These are phyloP conservation scores for Austroboletus eburneus DNA, from an alignment of 768 basidiomycete species.

Conservation along the genomic window DNA sequence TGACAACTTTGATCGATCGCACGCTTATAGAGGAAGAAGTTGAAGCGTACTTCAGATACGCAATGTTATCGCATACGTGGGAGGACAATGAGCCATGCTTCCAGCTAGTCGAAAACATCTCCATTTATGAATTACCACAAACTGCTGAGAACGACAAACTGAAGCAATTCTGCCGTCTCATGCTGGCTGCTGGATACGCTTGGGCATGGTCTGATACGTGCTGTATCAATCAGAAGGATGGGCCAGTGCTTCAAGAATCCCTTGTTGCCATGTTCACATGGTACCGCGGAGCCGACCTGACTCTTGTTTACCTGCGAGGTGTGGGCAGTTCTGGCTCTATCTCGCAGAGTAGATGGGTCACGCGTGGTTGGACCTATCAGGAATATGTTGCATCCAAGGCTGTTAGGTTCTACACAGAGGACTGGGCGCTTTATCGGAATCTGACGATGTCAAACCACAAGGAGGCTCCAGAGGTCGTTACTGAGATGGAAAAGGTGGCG, in stretches of 20 bases:
- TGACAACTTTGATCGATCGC: not conserved
- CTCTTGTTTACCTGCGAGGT: slow-evolving; percentile 2
- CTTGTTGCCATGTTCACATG: slow-evolving; percentile 12
- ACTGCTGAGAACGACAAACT: not conserved
- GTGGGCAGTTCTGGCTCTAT: too few relatives aligned
- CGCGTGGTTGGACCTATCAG: slow-evolving; percentile 10
- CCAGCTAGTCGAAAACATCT: not conserved
- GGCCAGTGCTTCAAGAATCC: not conserved
- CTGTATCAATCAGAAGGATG: not conserved
- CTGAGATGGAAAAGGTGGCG: not conserved
- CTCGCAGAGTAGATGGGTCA: slow-evolving; percentile 7
- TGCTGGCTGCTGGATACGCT: not conserved
- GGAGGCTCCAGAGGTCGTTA: not conserved
- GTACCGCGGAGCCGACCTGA: slow-evolving; percentile 6
- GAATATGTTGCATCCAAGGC: not conserved
- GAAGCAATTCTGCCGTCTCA: not conserved
- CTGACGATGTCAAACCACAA: not conserved
- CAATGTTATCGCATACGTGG: not conserved
- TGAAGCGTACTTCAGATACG: not conserved
- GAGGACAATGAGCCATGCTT: not conserved
- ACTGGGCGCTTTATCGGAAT: not conserved
- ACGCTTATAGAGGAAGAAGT: not conserved
- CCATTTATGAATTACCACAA: not conserved
- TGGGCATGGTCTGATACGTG: slow-evolving; percentile 14
- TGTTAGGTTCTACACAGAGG: not conserved